Base-by-base conservation (phyloP, 371 early-diverging fungal genomes). In the Encephalitozoon hellem region DNA sequence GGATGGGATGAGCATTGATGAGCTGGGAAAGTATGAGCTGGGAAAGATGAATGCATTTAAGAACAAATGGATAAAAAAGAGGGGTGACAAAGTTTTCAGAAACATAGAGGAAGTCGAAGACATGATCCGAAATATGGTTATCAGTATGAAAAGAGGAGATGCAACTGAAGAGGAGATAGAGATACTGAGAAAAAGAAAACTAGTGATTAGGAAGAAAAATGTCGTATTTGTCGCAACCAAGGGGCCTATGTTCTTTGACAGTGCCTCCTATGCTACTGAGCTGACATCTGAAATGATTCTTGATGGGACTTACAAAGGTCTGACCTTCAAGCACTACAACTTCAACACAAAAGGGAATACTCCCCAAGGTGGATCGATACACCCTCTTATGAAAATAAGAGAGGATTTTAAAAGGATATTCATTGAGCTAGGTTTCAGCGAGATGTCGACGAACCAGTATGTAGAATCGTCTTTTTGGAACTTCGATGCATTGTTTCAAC, bases 391-490 rank as follows among this genome's bases (percentile, higher is more conserved):
- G 90, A 96, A 98, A 86, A 94, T 97, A 42, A 93, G 94, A 77
- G 94, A 95, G 80, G 97, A 97, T 86, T 94, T 96, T 88, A 89
- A 95, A 70, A 90, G 93, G 76, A 95, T 97, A 82, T 99, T 99
- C 88, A 91, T 99, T 85, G 96, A 96, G 85, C 90, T 96, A 87
- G 90, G 93, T 4, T 99, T 99, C 88, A 88, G 89, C 77, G 99
- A 99, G 87, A 99, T 98, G 99, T 91, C 93, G 41, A 94, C 97
- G 71, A 92, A 92, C 88, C 88, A 90, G 84, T 99, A 90, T 86
- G 94, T 95, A 71, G 99, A 97, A 84, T 91, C 92, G 53, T 93
- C 95, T 81, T 99, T 99, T 90, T 99, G 98, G 97, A 97, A 98
- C 87, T 99, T 98, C 85, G 99, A 99, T 85, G 92, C 95, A 32